phyloP scores from a whole-genome alignment of 2,329 filamentous ascomycete species.

The Didymella keratinophila region DNA sequence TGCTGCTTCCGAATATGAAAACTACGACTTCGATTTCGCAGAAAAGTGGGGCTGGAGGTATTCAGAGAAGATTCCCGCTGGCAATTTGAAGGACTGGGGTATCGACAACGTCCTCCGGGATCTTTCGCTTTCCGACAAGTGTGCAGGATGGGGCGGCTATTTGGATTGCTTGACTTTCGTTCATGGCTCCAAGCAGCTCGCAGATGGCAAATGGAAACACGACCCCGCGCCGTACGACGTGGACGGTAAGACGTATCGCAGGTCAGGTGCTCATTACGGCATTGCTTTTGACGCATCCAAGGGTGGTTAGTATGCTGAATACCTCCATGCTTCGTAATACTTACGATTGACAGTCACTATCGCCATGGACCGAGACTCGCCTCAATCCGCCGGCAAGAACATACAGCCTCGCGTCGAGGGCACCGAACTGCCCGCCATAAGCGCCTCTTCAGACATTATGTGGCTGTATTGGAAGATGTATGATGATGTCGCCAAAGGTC shows the following conservation, averaged over 20 bases:
- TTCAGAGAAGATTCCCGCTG: neutral
- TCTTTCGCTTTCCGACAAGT: constrained; percentile 1
- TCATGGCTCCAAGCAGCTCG: neutral
- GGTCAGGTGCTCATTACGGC: constrained; percentile 7
- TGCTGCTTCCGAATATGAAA: neutral
- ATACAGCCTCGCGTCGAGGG: neutral
- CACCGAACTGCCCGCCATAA: constrained; percentile 5
- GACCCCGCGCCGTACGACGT: neutral
- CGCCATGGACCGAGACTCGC: constrained; percentile 11
- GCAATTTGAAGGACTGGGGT: constrained; percentile 7
- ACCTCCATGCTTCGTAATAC: neutral
- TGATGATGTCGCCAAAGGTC: neutral
- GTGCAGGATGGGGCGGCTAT: neutral
- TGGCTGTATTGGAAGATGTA: constrained; percentile 9
- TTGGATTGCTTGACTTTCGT: constrained; percentile 2
- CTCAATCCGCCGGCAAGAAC: constrained; percentile 2
- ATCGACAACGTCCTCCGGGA: constrained; percentile 1
- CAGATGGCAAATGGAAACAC: neutral
- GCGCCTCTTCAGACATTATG: constrained; percentile 10
- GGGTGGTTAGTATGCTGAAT: neutral
- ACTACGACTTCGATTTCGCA: neutral
- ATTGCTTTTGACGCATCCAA: neutral
- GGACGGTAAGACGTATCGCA: constrained; percentile 1
- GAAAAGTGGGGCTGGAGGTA: constrained; percentile 9
- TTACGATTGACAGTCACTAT: constrained; percentile 5